Conservation (phyloP, 805 yeast genomes). For the Candida maesae region DNA sequence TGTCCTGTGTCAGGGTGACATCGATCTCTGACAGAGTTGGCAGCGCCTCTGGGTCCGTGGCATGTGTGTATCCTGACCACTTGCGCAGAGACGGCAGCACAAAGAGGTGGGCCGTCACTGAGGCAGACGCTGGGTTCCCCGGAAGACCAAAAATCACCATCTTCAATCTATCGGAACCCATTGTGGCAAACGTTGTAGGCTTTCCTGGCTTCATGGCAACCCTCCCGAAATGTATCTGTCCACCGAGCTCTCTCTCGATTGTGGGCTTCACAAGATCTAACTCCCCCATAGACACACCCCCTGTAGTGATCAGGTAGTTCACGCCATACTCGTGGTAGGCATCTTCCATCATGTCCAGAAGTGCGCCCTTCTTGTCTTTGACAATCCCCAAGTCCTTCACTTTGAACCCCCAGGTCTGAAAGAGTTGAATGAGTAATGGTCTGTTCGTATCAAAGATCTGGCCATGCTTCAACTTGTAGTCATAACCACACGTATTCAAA, state of each 20-base stretch:
- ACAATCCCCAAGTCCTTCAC: slow-evolving; percentile 50
- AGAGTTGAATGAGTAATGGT: slow-evolving; percentile 39
- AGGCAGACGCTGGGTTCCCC: slow-evolving; percentile 55
- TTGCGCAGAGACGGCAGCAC: slow-evolving; percentile 42
- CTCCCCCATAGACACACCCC: slow-evolving; percentile 62
- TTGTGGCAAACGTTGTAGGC: slow-evolving; percentile 53
- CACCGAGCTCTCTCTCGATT: slow-evolving; percentile 38
- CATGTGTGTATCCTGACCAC: slow-evolving; percentile 31
- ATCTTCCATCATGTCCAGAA: slow-evolving; percentile 25
- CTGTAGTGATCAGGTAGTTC: slow-evolving; percentile 45
- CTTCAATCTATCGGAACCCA: slow-evolving; percentile 18
- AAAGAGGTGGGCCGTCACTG: slow-evolving; percentile 44
- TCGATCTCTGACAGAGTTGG: slow-evolving; percentile 32
- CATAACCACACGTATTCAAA: slow-evolving; percentile 13
- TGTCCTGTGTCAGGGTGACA: slow-evolving; percentile 31
- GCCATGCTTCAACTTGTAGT: slow-evolving; percentile 30
- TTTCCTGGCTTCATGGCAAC: slow-evolving; percentile 60
- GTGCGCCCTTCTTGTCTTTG: slow-evolving; percentile 33
- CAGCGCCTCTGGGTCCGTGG: slow-evolving; percentile 9
- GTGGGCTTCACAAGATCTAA: slow-evolving; percentile 47
- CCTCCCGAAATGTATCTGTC: slow-evolving; percentile 48
- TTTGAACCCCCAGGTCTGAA: slow-evolving; percentile 33
- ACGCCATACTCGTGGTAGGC: slow-evolving; percentile 22
- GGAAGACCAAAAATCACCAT: slow-evolving; percentile 46
- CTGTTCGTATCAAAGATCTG: slow-evolving; percentile 49